phyloP scores from a whole-genome alignment of 73 alveolate species.

The Symbiodinium natans region DNA sequence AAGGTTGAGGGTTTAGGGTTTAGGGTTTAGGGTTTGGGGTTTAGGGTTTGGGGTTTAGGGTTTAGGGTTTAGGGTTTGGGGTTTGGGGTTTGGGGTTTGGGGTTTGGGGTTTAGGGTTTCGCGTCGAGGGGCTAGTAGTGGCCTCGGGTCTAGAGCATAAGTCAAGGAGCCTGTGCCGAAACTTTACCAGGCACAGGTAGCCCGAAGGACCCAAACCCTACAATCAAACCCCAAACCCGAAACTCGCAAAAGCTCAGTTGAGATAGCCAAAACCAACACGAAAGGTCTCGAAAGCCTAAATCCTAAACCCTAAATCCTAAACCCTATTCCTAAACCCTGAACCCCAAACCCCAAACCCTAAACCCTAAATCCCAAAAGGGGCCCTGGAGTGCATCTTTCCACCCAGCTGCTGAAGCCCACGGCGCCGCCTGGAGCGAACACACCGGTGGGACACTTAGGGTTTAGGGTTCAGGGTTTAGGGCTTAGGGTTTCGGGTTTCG shows the following conservation, averaged over 20 bases:
- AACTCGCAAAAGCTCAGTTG: no score
- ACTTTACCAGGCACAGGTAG: no score
- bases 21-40: background rate
- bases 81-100: background rate
- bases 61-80: background rate
- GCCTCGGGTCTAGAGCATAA: no score
- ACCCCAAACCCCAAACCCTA: background rate
- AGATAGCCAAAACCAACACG: no score
- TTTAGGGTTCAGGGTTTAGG: no score
- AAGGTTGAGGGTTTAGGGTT: background rate
- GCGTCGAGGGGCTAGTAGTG: no score
- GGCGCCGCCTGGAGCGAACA: slow-evolving; percentile 58
- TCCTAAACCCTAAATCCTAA: background rate
- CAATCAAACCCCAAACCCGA: no score
- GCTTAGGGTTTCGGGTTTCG: no score
- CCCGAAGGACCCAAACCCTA: no score
- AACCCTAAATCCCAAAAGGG: background rate
- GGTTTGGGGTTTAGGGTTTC: background rate
- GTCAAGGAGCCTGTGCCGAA: no score
- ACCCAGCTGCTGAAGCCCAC: slow-evolving; percentile 39
- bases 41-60: background rate
- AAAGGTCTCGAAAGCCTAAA: no score
- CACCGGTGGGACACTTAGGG: slow-evolving; percentile 26
- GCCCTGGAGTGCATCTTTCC: no score
- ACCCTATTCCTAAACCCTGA: background rate